Conservation (phyloP, 495 filamentous ascomycete genomes). For the Diplogelasinospora grovesii region DNA sequence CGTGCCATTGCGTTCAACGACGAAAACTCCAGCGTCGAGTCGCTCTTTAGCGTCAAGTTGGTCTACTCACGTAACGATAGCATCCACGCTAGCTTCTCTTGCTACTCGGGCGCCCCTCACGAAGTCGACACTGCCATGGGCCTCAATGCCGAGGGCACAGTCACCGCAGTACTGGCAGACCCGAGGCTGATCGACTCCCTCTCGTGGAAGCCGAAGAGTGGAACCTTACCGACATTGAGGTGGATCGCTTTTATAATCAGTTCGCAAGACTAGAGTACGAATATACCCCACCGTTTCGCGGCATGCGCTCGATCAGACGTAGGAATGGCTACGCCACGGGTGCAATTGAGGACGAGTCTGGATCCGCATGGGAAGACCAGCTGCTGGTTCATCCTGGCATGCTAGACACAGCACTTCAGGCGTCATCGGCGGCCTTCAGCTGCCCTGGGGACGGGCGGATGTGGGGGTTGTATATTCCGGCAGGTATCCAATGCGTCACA, state of each 20-base stretch:
- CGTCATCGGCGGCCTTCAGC: constrained; percentile 15
- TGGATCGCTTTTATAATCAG: constrained; percentile 7
- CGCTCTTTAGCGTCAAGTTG: constrained; percentile 8
- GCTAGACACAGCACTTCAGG: constrained; percentile 25
- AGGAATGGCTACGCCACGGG: constrained; percentile 1
- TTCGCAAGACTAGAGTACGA: constrained; percentile 5
- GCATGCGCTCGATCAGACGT: background rate
- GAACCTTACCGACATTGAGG: constrained; percentile 6
- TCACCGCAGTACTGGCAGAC: constrained; percentile 8
- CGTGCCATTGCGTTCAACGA: constrained; percentile 13
- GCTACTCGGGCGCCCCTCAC: constrained; percentile 5
- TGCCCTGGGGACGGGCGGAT: constrained; percentile 18
- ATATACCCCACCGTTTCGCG: constrained; percentile 8
- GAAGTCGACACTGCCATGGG: constrained; percentile 14
- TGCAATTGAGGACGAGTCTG: constrained; percentile 1
- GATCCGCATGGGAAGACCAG: background rate
- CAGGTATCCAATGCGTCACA: constrained; percentile 8
- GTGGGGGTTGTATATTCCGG: constrained; percentile 19
- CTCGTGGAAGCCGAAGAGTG: constrained; percentile 17
- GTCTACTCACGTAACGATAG: background rate
- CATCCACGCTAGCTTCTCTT: constrained; percentile 11
- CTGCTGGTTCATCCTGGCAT: constrained; percentile 22
- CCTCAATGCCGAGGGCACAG: constrained; percentile 11
- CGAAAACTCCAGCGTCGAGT: constrained; percentile 14
- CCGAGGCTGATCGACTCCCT: constrained; percentile 1